Evolutionary conservation across 2,329 filamentous ascomycete species (phyloP).

Genomic region (Mariannaea elegans): DNA sequence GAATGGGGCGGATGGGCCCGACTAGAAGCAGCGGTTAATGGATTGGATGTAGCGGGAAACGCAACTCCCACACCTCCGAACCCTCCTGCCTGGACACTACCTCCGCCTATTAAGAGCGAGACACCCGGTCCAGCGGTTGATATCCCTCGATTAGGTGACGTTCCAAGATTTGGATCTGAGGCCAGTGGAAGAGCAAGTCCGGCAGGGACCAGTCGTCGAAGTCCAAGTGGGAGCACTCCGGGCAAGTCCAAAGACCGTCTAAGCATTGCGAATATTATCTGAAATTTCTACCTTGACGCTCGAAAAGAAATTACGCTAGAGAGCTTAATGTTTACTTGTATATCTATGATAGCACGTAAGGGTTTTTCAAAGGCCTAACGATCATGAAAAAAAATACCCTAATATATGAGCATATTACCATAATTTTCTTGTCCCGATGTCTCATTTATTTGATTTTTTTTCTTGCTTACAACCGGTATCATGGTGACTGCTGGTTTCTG

Average conservation of each 20-base stretch:
- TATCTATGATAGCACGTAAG: constrained; percentile 6
- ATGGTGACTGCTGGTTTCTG: background rate
- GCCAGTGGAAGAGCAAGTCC: constrained; percentile 42
- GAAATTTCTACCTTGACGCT: constrained; percentile 4
- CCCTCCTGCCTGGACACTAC: constrained; percentile 45
- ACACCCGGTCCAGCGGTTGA: constrained; percentile 38
- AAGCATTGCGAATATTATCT: constrained; percentile 58
- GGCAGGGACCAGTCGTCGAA: constrained; percentile 29
- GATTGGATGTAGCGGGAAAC: constrained; percentile 39
- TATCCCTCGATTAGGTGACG: constrained; percentile 42
- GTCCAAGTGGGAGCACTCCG: constrained; percentile 29
- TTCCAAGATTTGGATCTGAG: constrained; percentile 43
- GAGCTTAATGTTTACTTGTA: constrained; percentile 35
- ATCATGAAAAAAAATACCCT: constrained; percentile 18
- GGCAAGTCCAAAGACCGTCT: constrained; percentile 45
- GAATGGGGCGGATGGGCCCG: constrained; percentile 86
- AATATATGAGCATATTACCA: constrained; percentile 11
- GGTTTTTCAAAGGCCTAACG: background rate
- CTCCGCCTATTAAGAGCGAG: constrained; percentile 49
- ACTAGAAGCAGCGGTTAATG: constrained; percentile 63
- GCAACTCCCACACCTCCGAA: constrained; percentile 44
- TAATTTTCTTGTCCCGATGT: background rate
- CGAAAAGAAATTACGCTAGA: constrained; percentile 6
- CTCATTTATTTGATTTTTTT: background rate
- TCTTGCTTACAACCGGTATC: background rate